Evolutionary conservation across 2,329 filamentous ascomycete genomes (phyloP).

Genomic region (Fusarium sp.): DNA sequence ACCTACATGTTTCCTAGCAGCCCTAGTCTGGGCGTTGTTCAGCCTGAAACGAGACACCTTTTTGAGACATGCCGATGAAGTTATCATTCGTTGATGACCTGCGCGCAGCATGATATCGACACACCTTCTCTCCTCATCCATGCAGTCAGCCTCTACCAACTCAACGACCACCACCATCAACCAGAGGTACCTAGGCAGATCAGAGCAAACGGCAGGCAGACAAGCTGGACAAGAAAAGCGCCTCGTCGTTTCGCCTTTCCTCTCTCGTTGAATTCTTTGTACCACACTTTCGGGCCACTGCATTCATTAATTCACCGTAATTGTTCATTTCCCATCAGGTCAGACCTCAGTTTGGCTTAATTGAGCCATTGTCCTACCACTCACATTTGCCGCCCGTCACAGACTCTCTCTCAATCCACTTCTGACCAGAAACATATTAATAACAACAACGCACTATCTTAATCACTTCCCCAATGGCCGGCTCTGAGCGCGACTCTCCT

Average conservation of each 20-base stretch:
- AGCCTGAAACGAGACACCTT: constrained; percentile 9
- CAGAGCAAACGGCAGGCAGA: constrained; percentile 3
- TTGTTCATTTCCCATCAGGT: background rate
- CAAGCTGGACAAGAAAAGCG: constrained; percentile 4
- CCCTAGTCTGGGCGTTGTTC: background rate
- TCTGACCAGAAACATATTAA: background rate
- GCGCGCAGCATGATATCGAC: background rate
- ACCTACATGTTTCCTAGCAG: no score
- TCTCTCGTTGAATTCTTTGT: background rate
- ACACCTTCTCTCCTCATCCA: background rate
- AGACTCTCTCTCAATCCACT: background rate
- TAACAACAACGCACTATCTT: background rate
- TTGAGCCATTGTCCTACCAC: constrained; percentile 8
- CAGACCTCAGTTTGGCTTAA: background rate
- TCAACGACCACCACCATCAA: background rate
- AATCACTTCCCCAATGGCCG: constrained; percentile 22
- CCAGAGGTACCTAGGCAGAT: background rate
- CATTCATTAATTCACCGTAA: background rate
- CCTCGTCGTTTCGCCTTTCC: constrained; percentile 7
- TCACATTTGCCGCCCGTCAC: background rate
- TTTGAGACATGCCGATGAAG: background rate
- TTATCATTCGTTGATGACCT: background rate
- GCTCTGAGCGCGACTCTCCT: constrained; percentile 16
- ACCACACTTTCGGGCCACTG: background rate
- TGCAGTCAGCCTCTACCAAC: background rate